Percentiles rank a stretch among this genome's conserved stretches.
phyloP scores from a whole-genome alignment of 306 rosid genomes.

The Gynostemma pentaphyllum region DNA sequence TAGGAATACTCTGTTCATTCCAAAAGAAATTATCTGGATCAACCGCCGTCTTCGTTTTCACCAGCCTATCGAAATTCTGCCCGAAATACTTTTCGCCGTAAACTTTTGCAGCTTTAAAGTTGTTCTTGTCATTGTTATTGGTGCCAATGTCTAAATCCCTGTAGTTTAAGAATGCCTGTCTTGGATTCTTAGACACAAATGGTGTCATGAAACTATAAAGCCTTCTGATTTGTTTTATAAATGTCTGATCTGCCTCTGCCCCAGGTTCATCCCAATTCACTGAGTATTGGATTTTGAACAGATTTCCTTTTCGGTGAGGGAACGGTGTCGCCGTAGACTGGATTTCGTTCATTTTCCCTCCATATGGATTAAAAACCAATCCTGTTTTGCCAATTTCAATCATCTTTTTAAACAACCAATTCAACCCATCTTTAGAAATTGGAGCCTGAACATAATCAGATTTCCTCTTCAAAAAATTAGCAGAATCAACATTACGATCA shows the following conservation, averaged over 20 bases:
- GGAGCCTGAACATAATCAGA: conserved; percentile 56
- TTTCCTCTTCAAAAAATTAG: conserved; percentile 30
- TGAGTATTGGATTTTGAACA: conserved; percentile 57
- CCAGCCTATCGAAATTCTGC: conserved; percentile 48
- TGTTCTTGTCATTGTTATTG: conserved; percentile 22
- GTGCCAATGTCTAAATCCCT: conserved; percentile 73
- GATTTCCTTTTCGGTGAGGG: conserved; percentile 57
- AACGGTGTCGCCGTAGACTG: conserved; percentile 42
- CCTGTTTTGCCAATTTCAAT: conserved; percentile 39
- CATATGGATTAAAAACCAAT: conserved; percentile 66
- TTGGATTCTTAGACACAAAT: conserved; percentile 69
- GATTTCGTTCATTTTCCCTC: conserved; percentile 56
- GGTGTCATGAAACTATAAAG: conserved; percentile 50
- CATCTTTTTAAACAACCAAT: conserved; percentile 37
- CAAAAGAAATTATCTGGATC: conserved; percentile 64
- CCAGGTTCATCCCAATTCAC: conserved; percentile 38
- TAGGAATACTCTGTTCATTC: conserved; percentile 69
- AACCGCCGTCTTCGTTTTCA: conserved; percentile 41
- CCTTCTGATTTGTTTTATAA: conserved; percentile 21
- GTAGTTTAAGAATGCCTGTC: conserved; percentile 54
- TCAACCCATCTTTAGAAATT: conserved; percentile 38
- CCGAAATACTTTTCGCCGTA: conserved; percentile 53
- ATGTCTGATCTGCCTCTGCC: conserved; percentile 11
- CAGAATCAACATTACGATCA: conserved; percentile 28
- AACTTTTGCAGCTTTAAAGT: conserved; percentile 36